Conservation (phyloP, 306 rosid genomes). For the Quercus berberidifolia region DNA sequence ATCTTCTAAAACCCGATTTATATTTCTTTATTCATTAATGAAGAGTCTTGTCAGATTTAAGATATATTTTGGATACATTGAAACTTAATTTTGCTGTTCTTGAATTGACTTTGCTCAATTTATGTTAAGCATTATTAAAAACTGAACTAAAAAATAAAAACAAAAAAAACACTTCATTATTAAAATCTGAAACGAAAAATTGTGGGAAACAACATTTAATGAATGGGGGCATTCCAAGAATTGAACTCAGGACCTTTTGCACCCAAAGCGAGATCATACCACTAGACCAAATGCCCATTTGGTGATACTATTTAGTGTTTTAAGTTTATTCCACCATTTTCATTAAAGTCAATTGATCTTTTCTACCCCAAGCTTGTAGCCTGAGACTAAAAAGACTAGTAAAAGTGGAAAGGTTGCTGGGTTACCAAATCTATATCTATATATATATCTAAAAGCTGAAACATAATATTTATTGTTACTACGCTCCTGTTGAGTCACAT, state of each 20-base stretch:
- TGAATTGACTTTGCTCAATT: neutral
- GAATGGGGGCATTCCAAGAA: slow-evolving; percentile 46
- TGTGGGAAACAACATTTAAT: too few relatives aligned
- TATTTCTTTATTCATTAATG: neutral
- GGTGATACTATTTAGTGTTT: neutral
- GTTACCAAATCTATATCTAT: too few relatives aligned
- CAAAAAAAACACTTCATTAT: neutral
- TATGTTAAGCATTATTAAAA: neutral
- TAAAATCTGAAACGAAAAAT: neutral
- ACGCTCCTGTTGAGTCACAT: too few relatives aligned
- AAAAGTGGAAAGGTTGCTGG: too few relatives aligned
- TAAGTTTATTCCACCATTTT: too few relatives aligned
- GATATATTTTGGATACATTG: too few relatives aligned
- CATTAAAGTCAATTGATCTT: too few relatives aligned
- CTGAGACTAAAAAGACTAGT: too few relatives aligned
- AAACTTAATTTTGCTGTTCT: too few relatives aligned
- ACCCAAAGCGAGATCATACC: slow-evolving; percentile 56
- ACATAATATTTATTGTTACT: too few relatives aligned
- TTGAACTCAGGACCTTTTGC: slow-evolving; percentile 46
- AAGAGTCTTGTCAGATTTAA: neutral
- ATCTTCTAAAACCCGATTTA: neutral
- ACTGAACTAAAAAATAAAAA: neutral
- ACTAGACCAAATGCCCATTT: slow-evolving; percentile 53
- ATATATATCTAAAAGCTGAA: too few relatives aligned
- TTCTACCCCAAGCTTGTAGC: too few relatives aligned